phyloP scores from a whole-genome alignment of 208 protist species.

The Trypanosoma caninum region DNA sequence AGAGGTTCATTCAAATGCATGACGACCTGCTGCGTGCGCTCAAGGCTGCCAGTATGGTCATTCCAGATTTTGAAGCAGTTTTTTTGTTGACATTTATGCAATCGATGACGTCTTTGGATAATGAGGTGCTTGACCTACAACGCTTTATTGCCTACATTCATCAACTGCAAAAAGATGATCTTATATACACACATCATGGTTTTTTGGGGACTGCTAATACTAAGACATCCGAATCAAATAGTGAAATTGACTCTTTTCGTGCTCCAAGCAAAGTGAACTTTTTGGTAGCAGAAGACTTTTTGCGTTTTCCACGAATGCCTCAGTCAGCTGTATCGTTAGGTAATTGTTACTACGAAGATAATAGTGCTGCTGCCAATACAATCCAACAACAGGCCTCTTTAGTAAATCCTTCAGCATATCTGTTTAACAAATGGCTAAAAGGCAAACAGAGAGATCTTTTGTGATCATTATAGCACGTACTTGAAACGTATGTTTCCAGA shows the following conservation, averaged over 20 bases:
- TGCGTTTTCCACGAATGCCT: conserved; percentile 26
- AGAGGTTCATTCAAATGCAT: conserved; percentile 23
- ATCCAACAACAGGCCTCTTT: conserved; percentile 13
- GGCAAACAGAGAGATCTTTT: conserved; percentile 15
- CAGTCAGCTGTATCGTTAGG: conserved; percentile 12
- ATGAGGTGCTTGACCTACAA: conserved; percentile 7
- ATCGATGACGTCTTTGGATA: conserved; percentile 15
- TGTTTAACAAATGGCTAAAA: conserved; percentile 47
- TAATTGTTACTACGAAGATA: background rate
- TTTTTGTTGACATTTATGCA: conserved; percentile 22
- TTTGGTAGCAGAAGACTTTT: conserved; percentile 16
- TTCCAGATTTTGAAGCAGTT: conserved; percentile 21
- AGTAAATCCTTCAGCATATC: conserved; percentile 32
- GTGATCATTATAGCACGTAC: background rate
- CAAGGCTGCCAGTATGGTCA: conserved; percentile 16
- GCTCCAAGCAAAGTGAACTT: background rate
- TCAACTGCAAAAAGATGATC: conserved; percentile 23
- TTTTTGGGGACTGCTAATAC: conserved; percentile 1
- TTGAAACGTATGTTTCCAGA: background rate
- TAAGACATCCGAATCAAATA: conserved; percentile 3
- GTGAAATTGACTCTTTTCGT: background rate
- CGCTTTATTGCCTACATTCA: conserved; percentile 20
- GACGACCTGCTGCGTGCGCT: conserved; percentile 25
- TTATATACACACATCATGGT: conserved; percentile 20
- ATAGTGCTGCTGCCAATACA: conserved; percentile 3